These are phyloP conservation scores for Aspergillus novofumigatus DNA, from an alignment of 2,329 filamentous ascomycete genomes.

Conservation along the genomic window DNA sequence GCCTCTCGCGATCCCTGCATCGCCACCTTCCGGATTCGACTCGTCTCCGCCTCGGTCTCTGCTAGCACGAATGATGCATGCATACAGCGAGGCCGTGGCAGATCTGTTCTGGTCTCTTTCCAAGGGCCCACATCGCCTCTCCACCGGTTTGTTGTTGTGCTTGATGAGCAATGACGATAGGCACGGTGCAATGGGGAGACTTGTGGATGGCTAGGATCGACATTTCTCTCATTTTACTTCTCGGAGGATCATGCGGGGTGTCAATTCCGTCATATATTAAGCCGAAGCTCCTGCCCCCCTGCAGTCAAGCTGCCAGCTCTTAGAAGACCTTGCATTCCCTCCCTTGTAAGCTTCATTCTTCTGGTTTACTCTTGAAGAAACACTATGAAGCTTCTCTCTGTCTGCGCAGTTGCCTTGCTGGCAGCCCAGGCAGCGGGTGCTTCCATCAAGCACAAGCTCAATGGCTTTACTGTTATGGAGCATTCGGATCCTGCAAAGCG, in stretches of 20 bases:
- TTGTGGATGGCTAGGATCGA: neutral
- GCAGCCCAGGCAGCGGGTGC: slow-evolving; percentile 45
- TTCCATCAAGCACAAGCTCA: slow-evolving; percentile 48
- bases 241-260: neutral
- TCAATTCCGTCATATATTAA: neutral
- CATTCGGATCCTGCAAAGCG: slow-evolving; percentile 40
- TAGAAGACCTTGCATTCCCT: neutral
- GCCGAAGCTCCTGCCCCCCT: neutral
- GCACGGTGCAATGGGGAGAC: neutral
- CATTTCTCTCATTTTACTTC: neutral
- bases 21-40: neutral
- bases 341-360: neutral
- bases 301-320: neutral
- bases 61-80: neutral
- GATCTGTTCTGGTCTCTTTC: neutral
- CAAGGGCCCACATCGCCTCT: neutral
- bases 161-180: neutral
- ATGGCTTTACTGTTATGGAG: slow-evolving; percentile 44
- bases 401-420: slow-evolving; percentile 34
- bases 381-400: slow-evolving; percentile 37
- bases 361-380: neutral
- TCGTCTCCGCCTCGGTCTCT: neutral
- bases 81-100: neutral
- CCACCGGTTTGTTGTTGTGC: neutral
- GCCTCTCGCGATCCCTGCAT: neutral